Evolutionary conservation across 345 rosid species (phyloP), one percentile per base, ranked within the genome.

Genomic region (Rubroshorea leprosula): DNA sequence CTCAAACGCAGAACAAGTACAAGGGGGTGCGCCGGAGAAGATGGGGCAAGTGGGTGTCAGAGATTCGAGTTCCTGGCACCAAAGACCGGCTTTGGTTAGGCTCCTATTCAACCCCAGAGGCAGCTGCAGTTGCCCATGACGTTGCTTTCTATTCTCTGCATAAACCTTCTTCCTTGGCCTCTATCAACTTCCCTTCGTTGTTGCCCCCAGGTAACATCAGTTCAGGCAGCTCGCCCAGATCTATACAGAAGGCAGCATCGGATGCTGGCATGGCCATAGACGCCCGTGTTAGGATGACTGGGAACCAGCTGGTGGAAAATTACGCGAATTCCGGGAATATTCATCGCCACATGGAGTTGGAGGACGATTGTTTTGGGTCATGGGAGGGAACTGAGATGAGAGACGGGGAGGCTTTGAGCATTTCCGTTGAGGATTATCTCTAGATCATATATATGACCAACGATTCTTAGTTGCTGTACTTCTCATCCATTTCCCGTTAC

Each of bases 11-110:
- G 18, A 68, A 31, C 66, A 89, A 79, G 60, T 82, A 77, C 80
- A 80, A 72, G 51, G 97, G 94, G 19, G 78, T 82, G 8, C 83
- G 91, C 0, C 73, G 78, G 11, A 60, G 97, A 20, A 89, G 80
- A 67, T 89, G 94, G 96, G 94, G 94, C 17, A 89, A 89, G 65
- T 89, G 91, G 94, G 96, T 89, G 49, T 78, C 96, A 0, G 96
- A 89, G 62, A 89, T 89, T 27, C 61, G 96, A 5, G 82, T 89
- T 57, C 94, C 91, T 1, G 83, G 84, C 39, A 74, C 82, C 11
- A 76, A 78, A 22, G 78, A 82, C 6, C 85, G 96, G 0, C 87
- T 89, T 27, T 89, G 96, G 96, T 63, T 89, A 22, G 94, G 96
- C 2, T 67, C 94, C 35, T 89, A 82, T 56, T 63, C 87, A 4